Percentiles rank a stretch among this genome's conserved stretches.
Evolutionary conservation across 108 stramenopile genomes (phyloP).

Genomic region (Hondaea fermentalgiana): DNA sequence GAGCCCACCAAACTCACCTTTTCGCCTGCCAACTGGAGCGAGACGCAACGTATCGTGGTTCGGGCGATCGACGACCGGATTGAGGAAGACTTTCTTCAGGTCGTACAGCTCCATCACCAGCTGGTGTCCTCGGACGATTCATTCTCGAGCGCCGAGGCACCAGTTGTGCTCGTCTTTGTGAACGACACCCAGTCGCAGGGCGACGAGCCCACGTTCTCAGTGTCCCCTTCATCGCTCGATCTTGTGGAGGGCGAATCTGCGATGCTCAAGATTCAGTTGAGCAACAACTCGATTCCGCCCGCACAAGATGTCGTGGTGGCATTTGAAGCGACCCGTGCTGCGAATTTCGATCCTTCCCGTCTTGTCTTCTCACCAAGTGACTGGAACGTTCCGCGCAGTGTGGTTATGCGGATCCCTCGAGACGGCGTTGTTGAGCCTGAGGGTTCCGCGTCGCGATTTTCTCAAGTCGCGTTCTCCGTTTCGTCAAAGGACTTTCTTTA

Average conservation of each 20-base stretch:
- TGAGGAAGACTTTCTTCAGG: slow-evolving; percentile 1
- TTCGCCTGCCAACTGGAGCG: neutral
- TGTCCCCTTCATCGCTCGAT: neutral
- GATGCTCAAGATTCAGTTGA: neutral
- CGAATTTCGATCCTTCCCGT: neutral
- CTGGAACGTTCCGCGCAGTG: neutral
- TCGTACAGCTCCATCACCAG: neutral
- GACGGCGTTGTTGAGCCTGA: neutral
- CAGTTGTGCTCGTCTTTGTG: neutral
- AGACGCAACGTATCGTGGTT: neutral
- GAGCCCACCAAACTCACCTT: neutral
- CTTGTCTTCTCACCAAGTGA: neutral
- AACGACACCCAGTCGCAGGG: neutral
- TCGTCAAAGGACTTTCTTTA: neutral
- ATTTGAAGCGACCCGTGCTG: neutral
- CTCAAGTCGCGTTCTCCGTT: neutral
- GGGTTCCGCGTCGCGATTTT: neutral
- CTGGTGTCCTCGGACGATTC: neutral
- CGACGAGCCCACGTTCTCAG: neutral
- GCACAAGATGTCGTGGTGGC: neutral
- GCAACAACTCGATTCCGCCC: neutral
- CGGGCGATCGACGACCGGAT: neutral
- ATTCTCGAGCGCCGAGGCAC: neutral
- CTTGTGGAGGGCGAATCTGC: neutral
- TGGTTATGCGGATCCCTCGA: neutral